Base-by-base conservation (phyloP, 495 filamentous ascomycete species). In the Xylaria curta region DNA sequence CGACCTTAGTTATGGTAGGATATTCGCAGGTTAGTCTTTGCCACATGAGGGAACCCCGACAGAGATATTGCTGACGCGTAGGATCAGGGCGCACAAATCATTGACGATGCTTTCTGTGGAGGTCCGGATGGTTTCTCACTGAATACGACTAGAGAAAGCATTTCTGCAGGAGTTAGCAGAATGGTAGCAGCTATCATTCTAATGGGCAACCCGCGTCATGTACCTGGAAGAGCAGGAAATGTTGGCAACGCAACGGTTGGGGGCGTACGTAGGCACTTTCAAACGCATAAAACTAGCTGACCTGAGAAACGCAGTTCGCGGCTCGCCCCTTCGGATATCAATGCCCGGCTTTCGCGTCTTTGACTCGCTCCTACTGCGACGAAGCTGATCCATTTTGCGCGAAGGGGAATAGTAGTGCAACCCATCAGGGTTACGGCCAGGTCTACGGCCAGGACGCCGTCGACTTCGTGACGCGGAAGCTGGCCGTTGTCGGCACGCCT, bases 41-140 rank as follows among this genome's bases (percentile, higher is more conserved):
- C 4, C 2, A 10, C 24, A 7, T 0, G 21, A 5, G 38, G 10
- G 31, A 21, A n/a, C 17, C 58, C 4, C 4, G 4, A 63, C 2
- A 38, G n/a, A 17, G 33, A 56, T 56, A 42, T 10, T 8, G 26
- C 36, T 54, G 4, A 67, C 26, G 19, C 17, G 24, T 19, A 17
- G 21, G n/a, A 56, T 40, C 47, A 89, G 85, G 89, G 88, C 38
- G 87, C 81, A 56, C 85, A 90, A 78, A 89, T 90, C 70, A 81
- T 89, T 62, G 88, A 91, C 68, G 85, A 87, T 68, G 87, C 87
- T 49, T 80, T 90, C 38, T 90, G 88, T 76, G 89, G 88, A 38
- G 89, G 87, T 2, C 87, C 86, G 3, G 86, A 87, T 64, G 83
- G 85, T 53, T 74, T 81, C 42, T 83, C 83, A n/a, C 72, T 85